Evolutionary conservation across 345 rosid genomes (phyloP), one percentile per base, ranked within the genome.

Genomic region (Citrus reticulata): DNA sequence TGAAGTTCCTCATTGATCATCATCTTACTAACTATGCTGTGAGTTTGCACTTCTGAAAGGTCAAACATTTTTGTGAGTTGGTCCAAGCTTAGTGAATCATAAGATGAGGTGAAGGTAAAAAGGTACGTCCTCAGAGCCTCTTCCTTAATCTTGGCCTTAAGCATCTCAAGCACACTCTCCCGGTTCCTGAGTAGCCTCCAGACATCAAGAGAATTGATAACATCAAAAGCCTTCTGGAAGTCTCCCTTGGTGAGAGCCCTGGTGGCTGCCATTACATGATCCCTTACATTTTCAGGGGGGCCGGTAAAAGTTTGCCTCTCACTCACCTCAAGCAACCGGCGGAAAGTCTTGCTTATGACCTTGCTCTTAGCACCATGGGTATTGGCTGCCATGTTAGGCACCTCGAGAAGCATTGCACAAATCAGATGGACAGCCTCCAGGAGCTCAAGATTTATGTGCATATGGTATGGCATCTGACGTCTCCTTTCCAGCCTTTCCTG

Each of bases 361-460:
- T 66, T 92, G 75, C 90, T 89, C 78, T 85, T 91, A 37, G 83
- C 86, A 69, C 90, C 93, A 59, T 86, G 89, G 55, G 77, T 85
- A 81, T 86, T 89, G 72, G 95, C 98, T 68, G 98, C 97, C 92
- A 93, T 92, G 90, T 89, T 90, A 14, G 98, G 95, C 72, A 95
- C 97, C 84, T 95, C 98, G 49, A 95, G 92, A 24, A 95, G 93
- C 98, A 95, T 93, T 57, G 98, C 97, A 77, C 95, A 89, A 20
- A 87, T 90, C 69, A 95, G 90, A 84, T 95, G 98, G 68, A 92
- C 95, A 67, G 98, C 95, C 78, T 95, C 98, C 24, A 95, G 88
- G 65, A 92, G 94, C 86, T 95, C 98, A n/a, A 93, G 97, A 85
- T 93, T 95, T 68, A 95, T 92, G 91, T 95, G 98, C 98, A 95